Conservation (phyloP, 305 asterid species). For the Fraxinus xanthoxyloides region DNA sequence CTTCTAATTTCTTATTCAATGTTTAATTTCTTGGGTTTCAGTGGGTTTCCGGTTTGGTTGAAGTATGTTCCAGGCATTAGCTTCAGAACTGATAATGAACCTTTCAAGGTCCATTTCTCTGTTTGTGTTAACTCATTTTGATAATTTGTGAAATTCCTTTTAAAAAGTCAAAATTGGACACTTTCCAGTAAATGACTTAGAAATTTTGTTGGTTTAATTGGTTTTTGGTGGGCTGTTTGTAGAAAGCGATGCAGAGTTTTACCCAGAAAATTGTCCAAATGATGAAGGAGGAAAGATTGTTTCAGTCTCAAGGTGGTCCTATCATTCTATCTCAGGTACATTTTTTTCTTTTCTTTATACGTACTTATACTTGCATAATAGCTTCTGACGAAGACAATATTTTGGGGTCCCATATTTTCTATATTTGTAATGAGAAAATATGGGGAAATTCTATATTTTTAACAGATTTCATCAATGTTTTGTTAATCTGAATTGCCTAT, state of each 20-base stretch:
- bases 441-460: not conserved
- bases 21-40: slow-evolving; percentile 30
- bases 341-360: not conserved
- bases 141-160: not conserved
- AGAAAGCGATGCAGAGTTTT: slow-evolving; percentile 88
- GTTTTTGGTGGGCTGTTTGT: slow-evolving; percentile 4
- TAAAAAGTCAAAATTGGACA: not conserved
- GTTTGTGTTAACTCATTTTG: not conserved
- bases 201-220: not conserved
- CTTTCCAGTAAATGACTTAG: not conserved
- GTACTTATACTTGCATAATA: not conserved
- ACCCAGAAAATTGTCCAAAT: slow-evolving; percentile 81
- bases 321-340: slow-evolving; percentile 91
- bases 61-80: slow-evolving; percentile 89
- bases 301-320: slow-evolving; percentile 94
- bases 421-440: not conserved
- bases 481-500: not conserved
- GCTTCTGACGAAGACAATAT: not conserved
- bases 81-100: slow-evolving; percentile 86
- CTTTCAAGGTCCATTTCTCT: slow-evolving; percentile 65
- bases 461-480: not conserved
- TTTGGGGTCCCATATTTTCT: not conserved
- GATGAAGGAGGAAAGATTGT: slow-evolving; percentile 81
- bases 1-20: not conserved
- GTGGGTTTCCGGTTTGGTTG: slow-evolving; percentile 97